Conservation (phyloP, 495 filamentous ascomycete species). For the Parmelia sp. region DNA sequence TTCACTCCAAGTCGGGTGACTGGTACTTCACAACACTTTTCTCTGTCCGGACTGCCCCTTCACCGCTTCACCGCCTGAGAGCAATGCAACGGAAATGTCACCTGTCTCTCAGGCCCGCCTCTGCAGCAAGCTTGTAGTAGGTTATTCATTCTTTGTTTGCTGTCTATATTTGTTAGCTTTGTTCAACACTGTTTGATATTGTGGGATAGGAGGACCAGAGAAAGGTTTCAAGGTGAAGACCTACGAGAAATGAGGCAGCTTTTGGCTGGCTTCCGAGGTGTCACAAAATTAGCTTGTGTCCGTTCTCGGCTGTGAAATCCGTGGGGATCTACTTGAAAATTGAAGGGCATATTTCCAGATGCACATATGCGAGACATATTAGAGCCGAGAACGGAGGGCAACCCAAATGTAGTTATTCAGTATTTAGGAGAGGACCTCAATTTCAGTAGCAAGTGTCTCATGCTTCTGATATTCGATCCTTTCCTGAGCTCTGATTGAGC, state of each 20-base stretch:
- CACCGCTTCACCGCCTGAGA: background rate
- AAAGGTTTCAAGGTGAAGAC: background rate
- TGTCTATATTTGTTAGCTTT: background rate
- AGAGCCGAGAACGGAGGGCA: too few relatives aligned
- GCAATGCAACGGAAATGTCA: background rate
- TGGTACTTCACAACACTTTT: background rate
- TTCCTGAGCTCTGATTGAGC: background rate
- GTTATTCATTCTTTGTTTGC: background rate
- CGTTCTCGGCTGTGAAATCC: background rate
- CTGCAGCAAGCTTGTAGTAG: background rate
- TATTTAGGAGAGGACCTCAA: background rate
- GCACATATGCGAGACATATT: background rate
- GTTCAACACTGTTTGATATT: background rate
- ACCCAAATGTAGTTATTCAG: background rate
- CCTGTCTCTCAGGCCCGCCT: background rate
- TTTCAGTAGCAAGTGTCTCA: background rate
- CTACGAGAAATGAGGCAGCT: background rate
- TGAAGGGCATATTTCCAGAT: background rate
- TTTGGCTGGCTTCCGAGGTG: background rate
- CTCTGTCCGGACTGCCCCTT: background rate
- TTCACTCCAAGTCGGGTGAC: conserved; percentile 1
- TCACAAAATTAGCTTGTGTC: conserved; percentile 1
- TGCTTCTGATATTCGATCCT: background rate
- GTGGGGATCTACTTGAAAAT: background rate
- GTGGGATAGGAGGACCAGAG: background rate